A percentile compares a stretch with the other conserved stretches of the same genome.
phyloP scores from a whole-genome alignment of 2,329 filamentous ascomycete species.

The Calonectria pseudoreteaudii region DNA sequence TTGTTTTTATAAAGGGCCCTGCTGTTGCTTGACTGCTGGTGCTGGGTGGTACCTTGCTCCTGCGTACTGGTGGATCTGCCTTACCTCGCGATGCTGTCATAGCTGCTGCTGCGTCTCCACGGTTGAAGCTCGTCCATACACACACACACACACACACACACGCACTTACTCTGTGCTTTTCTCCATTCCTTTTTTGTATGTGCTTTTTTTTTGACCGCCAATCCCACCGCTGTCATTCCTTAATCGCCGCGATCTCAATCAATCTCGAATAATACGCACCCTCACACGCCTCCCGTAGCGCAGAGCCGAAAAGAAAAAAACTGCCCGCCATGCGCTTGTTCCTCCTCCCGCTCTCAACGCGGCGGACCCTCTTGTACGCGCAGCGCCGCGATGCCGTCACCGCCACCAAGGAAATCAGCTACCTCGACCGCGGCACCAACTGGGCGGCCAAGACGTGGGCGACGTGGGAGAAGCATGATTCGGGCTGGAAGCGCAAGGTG shows the following conservation, averaged over 20 bases:
- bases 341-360: constrained; percentile 91
- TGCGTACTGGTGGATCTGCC: constrained; percentile 2
- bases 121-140: neutral
- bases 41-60: constrained; percentile 7
- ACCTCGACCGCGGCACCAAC: constrained; percentile 76
- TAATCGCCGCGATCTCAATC: neutral
- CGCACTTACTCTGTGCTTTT: neutral
- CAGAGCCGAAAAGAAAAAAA: neutral
- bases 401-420: constrained; percentile 59
- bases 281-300: neutral
- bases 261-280: neutral
- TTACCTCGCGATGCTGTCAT: constrained; percentile 22
- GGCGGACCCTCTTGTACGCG: constrained; percentile 92
- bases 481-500: constrained; percentile 88
- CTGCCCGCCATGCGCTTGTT: constrained; percentile 82
- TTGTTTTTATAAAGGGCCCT: neutral
- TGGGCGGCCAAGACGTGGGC: constrained; percentile 85
- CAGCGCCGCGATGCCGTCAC: constrained; percentile 75
- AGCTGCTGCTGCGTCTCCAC: constrained; percentile 12
- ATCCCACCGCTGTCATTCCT: neutral
- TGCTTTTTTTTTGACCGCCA: neutral
- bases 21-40: neutral
- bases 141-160: no score
- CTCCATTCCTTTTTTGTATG: neutral
- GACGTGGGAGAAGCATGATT: constrained; percentile 85